Conservation (phyloP, 768 basidiomycete species). For the Boletus vermiculosoides region DNA sequence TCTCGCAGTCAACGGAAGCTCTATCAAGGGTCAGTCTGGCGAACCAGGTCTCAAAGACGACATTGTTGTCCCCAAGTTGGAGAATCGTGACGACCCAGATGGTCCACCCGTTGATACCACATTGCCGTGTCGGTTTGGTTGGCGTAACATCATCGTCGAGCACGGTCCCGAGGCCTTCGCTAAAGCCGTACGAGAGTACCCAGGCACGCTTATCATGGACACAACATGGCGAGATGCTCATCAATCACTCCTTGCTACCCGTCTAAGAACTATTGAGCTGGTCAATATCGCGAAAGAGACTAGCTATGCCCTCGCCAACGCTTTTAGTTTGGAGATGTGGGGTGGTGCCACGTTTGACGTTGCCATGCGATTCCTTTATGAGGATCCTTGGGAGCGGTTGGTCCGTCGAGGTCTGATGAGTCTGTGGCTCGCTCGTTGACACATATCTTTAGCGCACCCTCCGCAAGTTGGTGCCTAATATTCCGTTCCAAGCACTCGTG, state of each 20-base stretch:
- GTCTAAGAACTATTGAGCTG: constrained; percentile 95
- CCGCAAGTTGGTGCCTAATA: constrained; percentile 95
- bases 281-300: constrained; percentile 99
- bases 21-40: constrained; percentile 94
- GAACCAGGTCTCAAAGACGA: constrained; percentile 94
- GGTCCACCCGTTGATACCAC: constrained; percentile 75
- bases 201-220: constrained; percentile 95
- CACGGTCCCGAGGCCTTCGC: constrained; percentile 98
- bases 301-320: constrained; percentile 89
- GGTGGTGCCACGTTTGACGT: constrained; percentile 99
- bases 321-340: constrained; percentile 98
- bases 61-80: constrained; percentile 76
- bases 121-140: constrained; percentile 82
- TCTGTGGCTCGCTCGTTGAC: constrained; percentile 11
- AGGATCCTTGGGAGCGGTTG: constrained; percentile 99
- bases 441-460: constrained; percentile 64
- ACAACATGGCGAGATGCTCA: constrained; percentile 99
- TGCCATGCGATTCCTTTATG: constrained; percentile 98
- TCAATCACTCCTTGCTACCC: constrained; percentile 95
- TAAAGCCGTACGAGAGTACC: constrained; percentile 95
- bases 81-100: constrained; percentile 73
- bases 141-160: constrained; percentile 99
- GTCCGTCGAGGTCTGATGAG: constrained; percentile 41
- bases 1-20: constrained; percentile 95
- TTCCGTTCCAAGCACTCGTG: constrained; percentile 96